phyloP scores from a whole-genome alignment of 2,329 filamentous ascomycete species.

The Drechslerella coelobrocha region DNA sequence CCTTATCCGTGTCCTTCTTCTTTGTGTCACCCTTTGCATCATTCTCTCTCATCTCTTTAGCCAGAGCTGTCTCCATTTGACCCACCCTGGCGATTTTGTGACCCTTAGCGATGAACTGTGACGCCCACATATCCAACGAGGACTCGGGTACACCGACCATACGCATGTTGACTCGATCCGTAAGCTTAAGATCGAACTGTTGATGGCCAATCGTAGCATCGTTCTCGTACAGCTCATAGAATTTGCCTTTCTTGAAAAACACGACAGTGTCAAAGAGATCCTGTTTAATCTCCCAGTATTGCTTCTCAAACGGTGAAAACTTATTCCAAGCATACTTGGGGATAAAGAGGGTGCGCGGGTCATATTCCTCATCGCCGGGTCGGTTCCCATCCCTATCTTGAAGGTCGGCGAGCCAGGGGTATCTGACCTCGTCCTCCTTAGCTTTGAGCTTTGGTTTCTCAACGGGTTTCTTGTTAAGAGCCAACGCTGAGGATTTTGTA shows the following conservation, averaged over 20 bases:
- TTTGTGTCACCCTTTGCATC: slow-evolving; percentile 70
- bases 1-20: slow-evolving; percentile 83
- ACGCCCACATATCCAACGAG: slow-evolving; percentile 95
- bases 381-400: slow-evolving; percentile 83
- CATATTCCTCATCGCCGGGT: slow-evolving; percentile 82
- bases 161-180: slow-evolving; percentile 97
- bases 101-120: slow-evolving; percentile 97
- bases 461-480: slow-evolving; percentile 59
- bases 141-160: slow-evolving; percentile 98
- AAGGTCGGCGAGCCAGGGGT: slow-evolving; percentile 87
- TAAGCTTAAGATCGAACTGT: slow-evolving; percentile 95
- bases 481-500: slow-evolving; percentile 62
- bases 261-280: slow-evolving; percentile 97
- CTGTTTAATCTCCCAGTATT: slow-evolving; percentile 99
- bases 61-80: slow-evolving; percentile 92
- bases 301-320: slow-evolving; percentile 94
- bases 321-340: slow-evolving; percentile 78
- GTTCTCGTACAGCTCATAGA: slow-evolving; percentile 97
- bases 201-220: slow-evolving; percentile 94
- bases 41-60: slow-evolving; percentile 99
- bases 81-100: slow-evolving; percentile 97
- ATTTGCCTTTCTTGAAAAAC: slow-evolving; percentile 99
- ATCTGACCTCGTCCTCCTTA: slow-evolving; percentile 72
- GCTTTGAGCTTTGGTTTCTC: slow-evolving; percentile 57
- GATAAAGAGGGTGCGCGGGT: slow-evolving; percentile 88